phyloP scores from a whole-genome alignment of 208 protist species.

The Phytomonas sp. region DNA sequence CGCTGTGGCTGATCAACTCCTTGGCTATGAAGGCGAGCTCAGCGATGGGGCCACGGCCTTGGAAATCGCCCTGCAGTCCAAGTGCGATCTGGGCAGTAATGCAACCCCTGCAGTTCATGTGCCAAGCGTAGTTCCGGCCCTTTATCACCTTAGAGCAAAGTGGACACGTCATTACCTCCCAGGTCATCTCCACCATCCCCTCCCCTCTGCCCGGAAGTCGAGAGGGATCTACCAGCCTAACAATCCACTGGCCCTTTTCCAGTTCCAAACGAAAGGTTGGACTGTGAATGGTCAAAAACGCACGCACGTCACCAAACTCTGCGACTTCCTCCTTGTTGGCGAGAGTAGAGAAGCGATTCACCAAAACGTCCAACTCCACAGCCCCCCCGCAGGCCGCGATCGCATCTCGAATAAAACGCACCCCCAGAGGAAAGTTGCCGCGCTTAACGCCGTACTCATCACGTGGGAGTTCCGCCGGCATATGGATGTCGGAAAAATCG shows the following conservation, averaged over 20 bases:
- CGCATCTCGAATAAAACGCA: conserved; percentile 85
- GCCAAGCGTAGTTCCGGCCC: conserved; percentile 81
- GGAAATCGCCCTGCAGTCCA: conserved; percentile 61
- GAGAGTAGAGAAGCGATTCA: conserved; percentile 70
- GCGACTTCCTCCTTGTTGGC: conserved; percentile 61
- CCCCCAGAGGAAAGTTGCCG: conserved; percentile 83
- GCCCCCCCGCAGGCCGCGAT: conserved; percentile 76
- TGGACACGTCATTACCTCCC: conserved; percentile 77
- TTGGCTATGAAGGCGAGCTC: conserved; percentile 70
- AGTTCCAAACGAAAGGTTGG: conserved; percentile 74
- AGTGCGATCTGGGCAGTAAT: conserved; percentile 82
- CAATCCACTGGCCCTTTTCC: conserved; percentile 69
- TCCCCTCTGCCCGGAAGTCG: neutral
- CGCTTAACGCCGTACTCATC: conserved; percentile 86
- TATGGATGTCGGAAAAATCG: conserved; percentile 72
- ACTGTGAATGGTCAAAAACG: conserved; percentile 86
- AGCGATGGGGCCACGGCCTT: conserved; percentile 66
- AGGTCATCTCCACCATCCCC: conserved; percentile 39
- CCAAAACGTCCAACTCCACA: conserved; percentile 83
- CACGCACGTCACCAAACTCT: conserved; percentile 84
- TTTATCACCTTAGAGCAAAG: conserved; percentile 72
- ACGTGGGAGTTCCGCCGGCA: conserved; percentile 83
- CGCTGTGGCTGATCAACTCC: conserved; percentile 43
- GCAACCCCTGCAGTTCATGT: conserved; percentile 73
- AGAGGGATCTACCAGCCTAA: conserved; percentile 36